Evolutionary conservation across 2,329 filamentous ascomycete genomes (phyloP).

Genomic region (Trichophyton rubrum): DNA sequence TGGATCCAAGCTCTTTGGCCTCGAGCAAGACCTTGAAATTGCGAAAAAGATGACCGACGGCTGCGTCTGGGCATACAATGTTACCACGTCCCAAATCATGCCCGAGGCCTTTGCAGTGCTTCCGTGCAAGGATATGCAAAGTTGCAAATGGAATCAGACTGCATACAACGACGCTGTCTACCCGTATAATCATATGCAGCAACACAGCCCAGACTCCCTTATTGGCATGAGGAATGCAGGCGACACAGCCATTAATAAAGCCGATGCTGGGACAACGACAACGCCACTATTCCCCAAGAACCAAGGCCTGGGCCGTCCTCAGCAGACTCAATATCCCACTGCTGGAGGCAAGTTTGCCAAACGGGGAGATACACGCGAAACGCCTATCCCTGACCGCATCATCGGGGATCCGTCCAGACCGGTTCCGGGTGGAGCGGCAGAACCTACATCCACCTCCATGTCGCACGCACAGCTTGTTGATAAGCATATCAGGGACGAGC

Average conservation of each 20-base stretch:
- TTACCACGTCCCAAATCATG: constrained; percentile 41
- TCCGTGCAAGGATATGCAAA: constrained; percentile 23
- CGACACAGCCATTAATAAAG: neutral
- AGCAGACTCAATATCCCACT: constrained; percentile 18
- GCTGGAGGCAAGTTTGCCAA: neutral
- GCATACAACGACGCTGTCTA: constrained; percentile 12
- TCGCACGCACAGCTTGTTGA: constrained; percentile 31
- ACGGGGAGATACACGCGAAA: neutral
- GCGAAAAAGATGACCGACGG: constrained; percentile 42
- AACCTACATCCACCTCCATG: constrained; percentile 16
- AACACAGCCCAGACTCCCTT: neutral
- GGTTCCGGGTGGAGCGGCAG: constrained; percentile 8
- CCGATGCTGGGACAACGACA: constrained; percentile 6
- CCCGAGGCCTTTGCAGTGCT: constrained; percentile 38
- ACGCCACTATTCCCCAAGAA: neutral
- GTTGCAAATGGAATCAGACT: constrained; percentile 14
- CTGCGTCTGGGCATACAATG: constrained; percentile 44
- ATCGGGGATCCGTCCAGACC: neutral
- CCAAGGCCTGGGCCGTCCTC: neutral
- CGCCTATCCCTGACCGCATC: constrained; percentile 1
- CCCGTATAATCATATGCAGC: constrained; percentile 6
- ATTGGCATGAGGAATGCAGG: constrained; percentile 5
- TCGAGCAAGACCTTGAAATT: constrained; percentile 37
- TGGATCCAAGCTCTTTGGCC: constrained; percentile 40
- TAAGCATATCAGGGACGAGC: constrained; percentile 30